Percentiles rank a stretch among this genome's conserved stretches.
Evolutionary conservation across 208 protist genomes (phyloP).

Genomic region (Angomonas desouzai): DNA sequence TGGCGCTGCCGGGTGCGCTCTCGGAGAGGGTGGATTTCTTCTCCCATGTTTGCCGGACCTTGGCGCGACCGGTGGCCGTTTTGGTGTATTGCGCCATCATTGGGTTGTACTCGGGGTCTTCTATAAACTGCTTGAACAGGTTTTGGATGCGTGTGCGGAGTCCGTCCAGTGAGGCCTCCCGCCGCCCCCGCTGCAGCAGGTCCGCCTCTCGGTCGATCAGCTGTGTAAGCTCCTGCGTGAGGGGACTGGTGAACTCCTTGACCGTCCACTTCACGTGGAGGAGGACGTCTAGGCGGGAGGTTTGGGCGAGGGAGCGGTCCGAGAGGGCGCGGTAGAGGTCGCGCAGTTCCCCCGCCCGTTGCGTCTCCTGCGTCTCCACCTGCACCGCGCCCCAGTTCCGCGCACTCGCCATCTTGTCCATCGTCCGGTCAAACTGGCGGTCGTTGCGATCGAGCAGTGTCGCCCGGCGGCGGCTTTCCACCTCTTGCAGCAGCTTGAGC

Average conservation of each 20-base stretch:
- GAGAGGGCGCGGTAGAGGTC: conserved; percentile 88
- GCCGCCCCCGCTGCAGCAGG: conserved; percentile 91
- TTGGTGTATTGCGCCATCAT: conserved; percentile 74
- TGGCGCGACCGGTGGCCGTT: conserved; percentile 31
- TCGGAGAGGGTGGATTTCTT: not conserved
- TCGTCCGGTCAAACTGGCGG: conserved; percentile 48
- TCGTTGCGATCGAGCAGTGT: conserved; percentile 64
- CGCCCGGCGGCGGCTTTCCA: conserved; percentile 86
- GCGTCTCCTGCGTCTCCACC: conserved; percentile 89
- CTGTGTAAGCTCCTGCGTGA: conserved; percentile 91
- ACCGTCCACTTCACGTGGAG: conserved; percentile 97
- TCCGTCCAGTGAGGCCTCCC: conserved; percentile 50
- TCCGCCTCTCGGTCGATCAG: conserved; percentile 97
- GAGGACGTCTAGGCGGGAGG: conserved; percentile 91
- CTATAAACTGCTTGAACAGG: conserved; percentile 94
- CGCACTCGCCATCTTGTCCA: conserved; percentile 75
- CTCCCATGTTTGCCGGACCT: conserved; percentile 22
- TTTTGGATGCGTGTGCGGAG: conserved; percentile 86
- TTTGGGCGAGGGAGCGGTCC: conserved; percentile 17
- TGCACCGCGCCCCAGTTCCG: conserved; percentile 79
- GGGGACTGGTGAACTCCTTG: conserved; percentile 86
- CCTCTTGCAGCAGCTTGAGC: conserved; percentile 93
- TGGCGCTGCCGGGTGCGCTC: not conserved
- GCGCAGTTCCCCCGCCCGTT: conserved; percentile 91
- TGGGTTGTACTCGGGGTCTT: conserved; percentile 95